phyloP scores from a whole-genome alignment of 805 yeast genomes.

The Saccharomycopsis lassenensis region DNA sequence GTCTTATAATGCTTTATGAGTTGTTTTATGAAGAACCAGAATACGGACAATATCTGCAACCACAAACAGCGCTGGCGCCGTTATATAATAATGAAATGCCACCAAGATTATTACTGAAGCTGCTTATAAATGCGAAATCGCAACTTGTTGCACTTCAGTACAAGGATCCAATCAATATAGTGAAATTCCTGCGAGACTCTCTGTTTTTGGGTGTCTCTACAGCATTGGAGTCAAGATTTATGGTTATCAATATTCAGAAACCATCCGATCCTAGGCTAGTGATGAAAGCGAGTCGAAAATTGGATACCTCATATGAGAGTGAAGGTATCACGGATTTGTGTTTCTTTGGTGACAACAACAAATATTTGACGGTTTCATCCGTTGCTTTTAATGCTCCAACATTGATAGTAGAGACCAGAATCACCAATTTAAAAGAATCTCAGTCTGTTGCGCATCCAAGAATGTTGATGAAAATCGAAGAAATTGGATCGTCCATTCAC shows the following conservation, averaged over 20 bases:
- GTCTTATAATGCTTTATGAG: conserved; percentile 15
- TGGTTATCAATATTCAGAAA: conserved; percentile 59
- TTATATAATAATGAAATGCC: too few relatives aligned
- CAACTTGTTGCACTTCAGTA: conserved; percentile 73
- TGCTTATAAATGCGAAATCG: conserved; percentile 3
- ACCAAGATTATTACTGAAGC: too few relatives aligned
- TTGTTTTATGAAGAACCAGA: conserved; percentile 3
- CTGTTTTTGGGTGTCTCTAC: conserved; percentile 30
- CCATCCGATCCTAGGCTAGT: conserved; percentile 54
- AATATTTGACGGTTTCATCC: conserved; percentile 44
- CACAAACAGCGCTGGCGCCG: background rate
- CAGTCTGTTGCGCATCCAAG: conserved; percentile 42
- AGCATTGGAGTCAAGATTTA: conserved; percentile 64
- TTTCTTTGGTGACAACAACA: conserved; percentile 56
- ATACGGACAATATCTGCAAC: background rate
- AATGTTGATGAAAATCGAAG: conserved; percentile 53
- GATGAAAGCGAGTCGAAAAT: conserved; percentile 54
- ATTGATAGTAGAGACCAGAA: conserved; percentile 52
- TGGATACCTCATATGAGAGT: conserved; percentile 59
- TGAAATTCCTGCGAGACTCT: conserved; percentile 65
- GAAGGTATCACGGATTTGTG: conserved; percentile 82
- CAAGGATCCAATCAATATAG: conserved; percentile 68
- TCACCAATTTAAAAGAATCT: conserved; percentile 31
- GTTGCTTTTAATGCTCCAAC: conserved; percentile 59
- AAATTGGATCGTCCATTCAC: conserved; percentile 74